These are phyloP conservation scores for Calamus simplicifolius DNA, from an alignment of 176 grass and related monocot species.

Conservation along the genomic window DNA sequence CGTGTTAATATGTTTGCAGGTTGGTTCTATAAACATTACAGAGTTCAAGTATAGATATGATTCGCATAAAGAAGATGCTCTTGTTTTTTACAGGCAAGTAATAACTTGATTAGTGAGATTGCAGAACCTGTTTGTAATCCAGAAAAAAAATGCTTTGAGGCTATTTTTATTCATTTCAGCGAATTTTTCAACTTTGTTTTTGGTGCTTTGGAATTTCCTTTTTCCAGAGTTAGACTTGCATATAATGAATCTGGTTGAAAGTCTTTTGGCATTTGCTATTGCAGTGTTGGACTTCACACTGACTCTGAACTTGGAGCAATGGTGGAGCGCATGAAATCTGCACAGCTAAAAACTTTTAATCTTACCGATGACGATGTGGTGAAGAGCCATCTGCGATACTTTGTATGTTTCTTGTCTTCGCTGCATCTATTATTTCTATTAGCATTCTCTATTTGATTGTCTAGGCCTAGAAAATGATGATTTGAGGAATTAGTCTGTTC, in stretches of 20 bases:
- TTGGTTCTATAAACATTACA: conserved; percentile 96
- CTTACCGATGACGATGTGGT: conserved; percentile 84
- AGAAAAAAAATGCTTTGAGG: too few species aligned
- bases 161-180: conserved; percentile 31
- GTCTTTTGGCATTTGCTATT: conserved; percentile 20
- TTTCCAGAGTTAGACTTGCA: too few species aligned
- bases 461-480: background rate
- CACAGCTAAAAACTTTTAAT: conserved; percentile 63
- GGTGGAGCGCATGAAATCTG: conserved; percentile 54
- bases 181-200: too few species aligned
- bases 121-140: too few species aligned
- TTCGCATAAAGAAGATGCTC: conserved; percentile 62
- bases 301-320: conserved; percentile 67
- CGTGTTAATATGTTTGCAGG: conserved; percentile 31
- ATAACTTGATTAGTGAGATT: conserved; percentile 1
- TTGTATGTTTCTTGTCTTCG: conserved; percentile 55
- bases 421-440: conserved; percentile 4
- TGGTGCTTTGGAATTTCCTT: too few species aligned
- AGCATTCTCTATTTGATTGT: background rate
- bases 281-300: conserved; percentile 92
- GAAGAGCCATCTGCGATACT: conserved; percentile 92
- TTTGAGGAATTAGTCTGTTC: background rate
- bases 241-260: too few species aligned
- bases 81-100: conserved; percentile 83
- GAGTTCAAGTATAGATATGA: conserved; percentile 99